phyloP scores from a whole-genome alignment of 2,329 filamentous ascomycete genomes.

The Ceratocystis ficicola region DNA sequence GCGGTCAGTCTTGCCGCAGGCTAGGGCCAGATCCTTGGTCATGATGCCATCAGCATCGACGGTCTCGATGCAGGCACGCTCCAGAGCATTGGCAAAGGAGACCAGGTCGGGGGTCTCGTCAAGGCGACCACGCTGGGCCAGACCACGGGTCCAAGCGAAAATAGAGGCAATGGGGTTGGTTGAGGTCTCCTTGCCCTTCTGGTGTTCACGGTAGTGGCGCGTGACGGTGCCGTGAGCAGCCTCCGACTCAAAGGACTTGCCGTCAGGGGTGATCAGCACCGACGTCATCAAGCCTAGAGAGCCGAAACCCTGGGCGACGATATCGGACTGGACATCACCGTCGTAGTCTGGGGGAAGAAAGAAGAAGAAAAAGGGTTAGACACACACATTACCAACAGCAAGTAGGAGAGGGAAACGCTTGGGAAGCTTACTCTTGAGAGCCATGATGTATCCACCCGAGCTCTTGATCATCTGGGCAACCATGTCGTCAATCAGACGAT shows the following conservation, averaged over 20 bases:
- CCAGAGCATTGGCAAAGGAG: conserved; percentile 79
- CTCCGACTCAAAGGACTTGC: conserved; percentile 94
- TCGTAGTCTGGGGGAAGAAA: conserved; percentile 63
- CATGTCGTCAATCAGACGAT: conserved; percentile 98
- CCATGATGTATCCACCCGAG: conserved; percentile 90
- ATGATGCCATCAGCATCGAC: conserved; percentile 91
- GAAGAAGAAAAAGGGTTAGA: conserved; percentile 2
- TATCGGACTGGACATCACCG: conserved; percentile 96
- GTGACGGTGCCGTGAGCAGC: conserved; percentile 97
- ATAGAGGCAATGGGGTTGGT: conserved; percentile 99
- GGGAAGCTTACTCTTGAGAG: conserved; percentile 72
- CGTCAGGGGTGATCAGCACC: conserved; percentile 89
- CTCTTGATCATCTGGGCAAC: conserved; percentile 99
- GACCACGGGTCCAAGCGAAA: conserved; percentile 95
- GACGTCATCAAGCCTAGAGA: conserved; percentile 98
- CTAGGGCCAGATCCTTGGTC: conserved; percentile 98
- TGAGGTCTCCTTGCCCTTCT: conserved; percentile 92
- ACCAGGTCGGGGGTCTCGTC: conserved; percentile 87
- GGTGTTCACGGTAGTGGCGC: conserved; percentile 96
- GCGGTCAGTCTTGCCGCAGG: conserved; percentile 75
- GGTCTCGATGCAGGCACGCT: conserved; percentile 87
- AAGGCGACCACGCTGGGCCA: conserved; percentile 83
- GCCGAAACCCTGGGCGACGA: conserved; percentile 95
- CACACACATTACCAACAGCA: neutral
- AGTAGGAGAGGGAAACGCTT: neutral